These are phyloP conservation scores for Penicillium psychrofluorescens DNA, from an alignment of 495 filamentous ascomycete species.

Conservation along the genomic window DNA sequence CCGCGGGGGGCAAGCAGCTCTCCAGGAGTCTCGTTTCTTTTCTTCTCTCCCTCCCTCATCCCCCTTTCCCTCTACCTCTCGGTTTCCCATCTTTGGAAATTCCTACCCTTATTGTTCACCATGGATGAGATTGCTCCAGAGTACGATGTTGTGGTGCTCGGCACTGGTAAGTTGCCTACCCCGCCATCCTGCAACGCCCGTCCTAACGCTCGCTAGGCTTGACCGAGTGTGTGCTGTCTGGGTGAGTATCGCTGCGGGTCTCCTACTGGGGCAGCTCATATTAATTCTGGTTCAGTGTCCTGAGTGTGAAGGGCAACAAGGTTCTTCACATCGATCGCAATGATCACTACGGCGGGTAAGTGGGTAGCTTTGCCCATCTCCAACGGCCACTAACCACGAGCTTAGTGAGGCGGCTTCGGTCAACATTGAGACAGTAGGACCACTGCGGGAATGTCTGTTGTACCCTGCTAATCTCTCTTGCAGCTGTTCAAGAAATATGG, in stretches of 20 bases:
- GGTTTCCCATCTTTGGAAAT: neutral
- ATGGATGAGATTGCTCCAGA: slow-evolving; percentile 97
- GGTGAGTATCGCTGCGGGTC: slow-evolving; percentile 46
- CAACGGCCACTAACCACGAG: slow-evolving; percentile 11
- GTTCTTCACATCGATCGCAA: slow-evolving; percentile 98
- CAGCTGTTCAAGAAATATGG: slow-evolving; percentile 95
- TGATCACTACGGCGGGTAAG: slow-evolving; percentile 96
- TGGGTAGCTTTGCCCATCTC: slow-evolving; percentile 16
- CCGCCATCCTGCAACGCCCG: slow-evolving; percentile 22
- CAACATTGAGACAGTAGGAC: slow-evolving; percentile 80
- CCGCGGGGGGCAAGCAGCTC: slow-evolving; percentile 21
- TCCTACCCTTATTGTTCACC: slow-evolving; percentile 16
- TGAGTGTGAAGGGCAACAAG: slow-evolving; percentile 98
- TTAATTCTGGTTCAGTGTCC: slow-evolving; percentile 50
- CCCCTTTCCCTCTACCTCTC: slow-evolving; percentile 8
- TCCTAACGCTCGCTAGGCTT: slow-evolving; percentile 56
- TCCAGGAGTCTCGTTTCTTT: slow-evolving; percentile 12
- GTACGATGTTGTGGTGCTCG: slow-evolving; percentile 97
- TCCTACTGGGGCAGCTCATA: neutral
- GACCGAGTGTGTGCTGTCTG: slow-evolving; percentile 97
- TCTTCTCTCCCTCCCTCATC: slow-evolving; percentile 8
- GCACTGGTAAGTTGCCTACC: slow-evolving; percentile 69
- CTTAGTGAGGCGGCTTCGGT: slow-evolving; percentile 83
- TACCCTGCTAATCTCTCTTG: slow-evolving; percentile 9
- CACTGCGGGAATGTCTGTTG: neutral